Conservation (phyloP, 2,329 filamentous ascomycete species). For the Neofusicoccum sp. region DNA sequence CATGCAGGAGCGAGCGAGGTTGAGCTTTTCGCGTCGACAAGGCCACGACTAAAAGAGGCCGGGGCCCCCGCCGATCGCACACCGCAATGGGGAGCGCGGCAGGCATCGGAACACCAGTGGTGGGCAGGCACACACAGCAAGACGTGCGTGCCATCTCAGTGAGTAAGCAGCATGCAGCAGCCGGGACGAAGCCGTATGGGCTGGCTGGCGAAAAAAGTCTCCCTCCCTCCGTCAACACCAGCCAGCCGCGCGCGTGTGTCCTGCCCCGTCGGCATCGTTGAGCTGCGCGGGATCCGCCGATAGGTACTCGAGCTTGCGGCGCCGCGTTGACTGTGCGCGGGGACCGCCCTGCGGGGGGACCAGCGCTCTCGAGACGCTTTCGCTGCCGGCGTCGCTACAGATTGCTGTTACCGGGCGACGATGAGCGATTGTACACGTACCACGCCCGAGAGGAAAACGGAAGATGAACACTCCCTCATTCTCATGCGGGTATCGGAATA, state of each 20-base stretch:
- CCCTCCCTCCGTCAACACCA: background rate
- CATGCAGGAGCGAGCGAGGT: background rate
- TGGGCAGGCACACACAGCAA: background rate
- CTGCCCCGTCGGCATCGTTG: background rate
- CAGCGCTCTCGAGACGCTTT: background rate
- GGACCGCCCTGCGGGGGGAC: background rate
- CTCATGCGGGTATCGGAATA: background rate
- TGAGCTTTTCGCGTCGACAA: background rate
- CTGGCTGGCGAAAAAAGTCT: background rate
- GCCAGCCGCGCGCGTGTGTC: background rate
- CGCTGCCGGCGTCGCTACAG: background rate
- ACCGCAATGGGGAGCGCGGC: slow-evolving; percentile 5
- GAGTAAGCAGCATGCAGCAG: slow-evolving; percentile 6
- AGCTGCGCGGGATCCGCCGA: background rate
- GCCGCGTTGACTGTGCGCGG: background rate
- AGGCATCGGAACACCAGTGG: slow-evolving; percentile 5
- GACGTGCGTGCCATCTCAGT: background rate
- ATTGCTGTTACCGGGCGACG: background rate
- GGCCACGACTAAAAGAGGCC: background rate
- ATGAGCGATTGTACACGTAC: background rate
- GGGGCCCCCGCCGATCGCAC: slow-evolving; percentile 7
- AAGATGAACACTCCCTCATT: background rate
- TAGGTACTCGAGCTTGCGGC: background rate
- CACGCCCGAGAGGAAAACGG: background rate
- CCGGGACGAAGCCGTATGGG: background rate